Base-by-base conservation (phyloP, 2,329 filamentous ascomycete species). In the Dothiorella sarmentorum region DNA sequence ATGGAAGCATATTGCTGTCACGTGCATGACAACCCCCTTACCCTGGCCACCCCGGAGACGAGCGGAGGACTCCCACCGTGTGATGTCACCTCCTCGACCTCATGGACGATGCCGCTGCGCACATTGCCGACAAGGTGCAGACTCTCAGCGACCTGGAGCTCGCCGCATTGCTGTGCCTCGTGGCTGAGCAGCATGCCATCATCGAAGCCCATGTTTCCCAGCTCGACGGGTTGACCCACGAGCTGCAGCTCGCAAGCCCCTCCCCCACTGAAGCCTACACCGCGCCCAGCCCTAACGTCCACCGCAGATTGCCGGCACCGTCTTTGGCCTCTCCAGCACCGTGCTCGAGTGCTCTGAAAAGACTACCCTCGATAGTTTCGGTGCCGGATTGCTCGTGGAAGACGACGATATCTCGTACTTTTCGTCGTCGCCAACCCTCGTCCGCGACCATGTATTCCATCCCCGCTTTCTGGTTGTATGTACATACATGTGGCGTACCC, bases 141-240 rank as follows among this genome's bases (percentile, higher is more conserved):
- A 82, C 85, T 65, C 80, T 97, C 63, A 89, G 87, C 68, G 92
- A 97, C 76, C 81, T 97, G 38, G 92, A 97, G 75, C 84, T 97
- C 61, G 94, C 93, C 22, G 77, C 89, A 13, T 81, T 97, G 38
- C 83, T 97, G 52, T 92, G 88, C 69, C 82, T 97, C 53, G 81
- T 91, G 62, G 85, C 87, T 61, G 83, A 87, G 64, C 89, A 96
- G 72, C 92, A 97, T 73, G 96, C 91, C 75, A 85, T 97, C 66
- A 85, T 97, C 68, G 88, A 91, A 73, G 89, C 90, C 15, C 38
- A 53, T 18, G 82, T 86, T 2, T 76, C 82, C 33, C 76, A 78
- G 55, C 75, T 93, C 59, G 80, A 88, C 71, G 82, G 86, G 63
- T 78, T 96, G n/a, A 80, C 86, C 42, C 80, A 84, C 55, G 91